A percentile compares a stretch with the other conserved stretches of the same genome.
phyloP scores from a whole-genome alignment of 1,139 yeast genomes.

The Protomyces lactucae-debilis region DNA sequence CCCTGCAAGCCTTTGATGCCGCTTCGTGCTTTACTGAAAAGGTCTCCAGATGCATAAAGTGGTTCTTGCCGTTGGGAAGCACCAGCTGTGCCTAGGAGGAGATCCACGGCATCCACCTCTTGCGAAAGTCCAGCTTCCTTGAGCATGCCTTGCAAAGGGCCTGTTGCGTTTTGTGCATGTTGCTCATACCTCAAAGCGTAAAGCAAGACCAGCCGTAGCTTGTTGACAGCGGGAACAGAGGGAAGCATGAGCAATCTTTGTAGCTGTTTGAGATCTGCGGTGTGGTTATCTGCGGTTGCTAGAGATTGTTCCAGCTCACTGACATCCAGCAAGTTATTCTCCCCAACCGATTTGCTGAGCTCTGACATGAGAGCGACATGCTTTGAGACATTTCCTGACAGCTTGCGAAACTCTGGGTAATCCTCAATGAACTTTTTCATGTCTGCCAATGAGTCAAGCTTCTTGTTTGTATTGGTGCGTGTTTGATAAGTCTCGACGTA shows the following conservation, averaged over 20 bases:
- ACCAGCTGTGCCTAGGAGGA: slow-evolving; percentile 45
- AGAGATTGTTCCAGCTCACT: slow-evolving; percentile 87
- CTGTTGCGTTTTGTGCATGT: slow-evolving; percentile 43
- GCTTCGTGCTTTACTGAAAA: slow-evolving; percentile 45
- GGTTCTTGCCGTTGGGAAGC: slow-evolving; percentile 46
- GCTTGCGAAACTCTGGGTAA: slow-evolving; percentile 85
- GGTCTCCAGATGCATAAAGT: slow-evolving; percentile 42
- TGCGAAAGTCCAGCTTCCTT: slow-evolving; percentile 2
- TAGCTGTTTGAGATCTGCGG: slow-evolving; percentile 45
- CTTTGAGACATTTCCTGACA: slow-evolving; percentile 84
- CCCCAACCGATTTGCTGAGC: slow-evolving; percentile 58
- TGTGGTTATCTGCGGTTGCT: slow-evolving; percentile 61
- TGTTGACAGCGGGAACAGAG: slow-evolving; percentile 36
- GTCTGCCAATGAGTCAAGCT: slow-evolving; percentile 73
- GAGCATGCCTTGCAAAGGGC: slow-evolving; percentile 35
- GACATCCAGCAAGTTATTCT: slow-evolving; percentile 67
- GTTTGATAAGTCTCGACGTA: slow-evolving; percentile 78
- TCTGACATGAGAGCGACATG: slow-evolving; percentile 89
- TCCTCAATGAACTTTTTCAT: slow-evolving; percentile 86
- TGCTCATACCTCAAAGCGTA: slow-evolving; percentile 66
- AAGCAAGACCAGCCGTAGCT: slow-evolving; percentile 60
- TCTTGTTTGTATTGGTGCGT: slow-evolving; percentile 65
- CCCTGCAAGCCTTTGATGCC: slow-evolving; percentile 47
- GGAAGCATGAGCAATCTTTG: slow-evolving; percentile 38
- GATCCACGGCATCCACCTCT: slow-evolving; percentile 33